A percentile compares a stretch with the other conserved stretches of the same genome.
phyloP scores from a whole-genome alignment of 1,284 basidiomycete species.

The Trametes sp. region DNA sequence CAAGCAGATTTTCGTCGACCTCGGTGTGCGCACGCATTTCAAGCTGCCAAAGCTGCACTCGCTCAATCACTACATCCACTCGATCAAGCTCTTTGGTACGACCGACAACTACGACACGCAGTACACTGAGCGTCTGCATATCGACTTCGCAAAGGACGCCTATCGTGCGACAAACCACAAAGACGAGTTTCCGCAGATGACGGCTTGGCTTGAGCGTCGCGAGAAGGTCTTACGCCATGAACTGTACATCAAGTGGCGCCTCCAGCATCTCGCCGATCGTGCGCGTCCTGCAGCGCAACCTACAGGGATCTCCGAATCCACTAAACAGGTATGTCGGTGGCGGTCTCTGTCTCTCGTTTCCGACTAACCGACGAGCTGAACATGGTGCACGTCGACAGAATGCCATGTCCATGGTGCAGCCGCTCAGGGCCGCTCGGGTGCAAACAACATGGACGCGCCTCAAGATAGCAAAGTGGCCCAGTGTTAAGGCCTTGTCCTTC shows the following conservation, averaged over 20 bases:
- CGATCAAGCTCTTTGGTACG: slow-evolving; percentile 32
- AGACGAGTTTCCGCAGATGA: slow-evolving; percentile 46
- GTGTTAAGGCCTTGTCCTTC: background rate
- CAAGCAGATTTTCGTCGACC: slow-evolving; percentile 35
- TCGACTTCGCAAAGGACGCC: slow-evolving; percentile 39
- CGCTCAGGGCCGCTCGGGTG: too few relatives aligned
- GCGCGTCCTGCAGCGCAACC: background rate
- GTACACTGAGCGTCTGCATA: slow-evolving; percentile 40
- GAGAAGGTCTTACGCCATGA: slow-evolving; percentile 13
- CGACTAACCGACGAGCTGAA: too few relatives aligned
- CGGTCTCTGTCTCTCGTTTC: background rate
- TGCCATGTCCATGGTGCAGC: too few relatives aligned
- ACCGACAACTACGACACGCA: slow-evolving; percentile 40
- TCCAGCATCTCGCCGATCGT: background rate
- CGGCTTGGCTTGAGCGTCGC: slow-evolving; percentile 41
- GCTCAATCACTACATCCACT: slow-evolving; percentile 32
- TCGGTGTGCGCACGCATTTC: slow-evolving; percentile 37
- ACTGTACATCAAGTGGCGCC: slow-evolving; percentile 9
- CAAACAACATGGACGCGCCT: background rate
- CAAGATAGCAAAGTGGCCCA: slow-evolving; percentile 1
- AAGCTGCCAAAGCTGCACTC: slow-evolving; percentile 42
- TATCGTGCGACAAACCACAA: slow-evolving; percentile 43
- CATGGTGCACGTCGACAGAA: too few relatives aligned
- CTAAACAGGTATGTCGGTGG: too few relatives aligned
- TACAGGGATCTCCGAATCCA: too few relatives aligned